phyloP scores from a whole-genome alignment of 2,329 filamentous ascomycete species.

The Colletotrichum kahawae region DNA sequence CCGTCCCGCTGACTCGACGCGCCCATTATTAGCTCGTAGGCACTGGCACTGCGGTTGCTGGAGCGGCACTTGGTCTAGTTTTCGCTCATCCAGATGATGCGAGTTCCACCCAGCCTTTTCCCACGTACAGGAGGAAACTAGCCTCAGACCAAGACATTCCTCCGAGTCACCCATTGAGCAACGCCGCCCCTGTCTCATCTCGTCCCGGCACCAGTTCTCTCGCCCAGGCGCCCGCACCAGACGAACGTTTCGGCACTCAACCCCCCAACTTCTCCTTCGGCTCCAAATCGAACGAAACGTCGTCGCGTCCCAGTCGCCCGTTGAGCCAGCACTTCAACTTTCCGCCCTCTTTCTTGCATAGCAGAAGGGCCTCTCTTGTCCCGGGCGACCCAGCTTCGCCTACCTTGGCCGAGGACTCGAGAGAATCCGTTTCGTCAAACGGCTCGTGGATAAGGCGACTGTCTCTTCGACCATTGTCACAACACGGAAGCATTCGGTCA shows the following conservation, averaged over 20 bases:
- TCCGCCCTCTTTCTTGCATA: constrained; percentile 39
- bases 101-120: constrained; percentile 24
- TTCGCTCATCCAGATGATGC: constrained; percentile 60
- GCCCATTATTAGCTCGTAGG: constrained; percentile 58
- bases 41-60: constrained; percentile 65
- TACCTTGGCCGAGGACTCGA: constrained; percentile 47
- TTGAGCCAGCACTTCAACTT: constrained; percentile 43
- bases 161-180: constrained; percentile 29
- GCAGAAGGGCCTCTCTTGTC: constrained; percentile 48
- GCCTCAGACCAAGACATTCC: constrained; percentile 36
- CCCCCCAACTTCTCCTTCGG: constrained; percentile 13
- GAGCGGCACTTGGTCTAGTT: constrained; percentile 62
- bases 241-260: constrained; percentile 25
- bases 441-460: constrained; percentile 77
- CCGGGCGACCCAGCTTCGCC: constrained; percentile 42
- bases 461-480: constrained; percentile 68
- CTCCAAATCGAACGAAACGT: constrained; percentile 29
- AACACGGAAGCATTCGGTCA: constrained; percentile 68
- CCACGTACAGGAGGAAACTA: constrained; percentile 17
- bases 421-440: constrained; percentile 65
- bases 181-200: constrained; percentile 32
- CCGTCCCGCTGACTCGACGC: constrained; percentile 10
- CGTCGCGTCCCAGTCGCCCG: constrained; percentile 31
- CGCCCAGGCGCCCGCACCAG: constrained; percentile 34
- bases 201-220: constrained; percentile 51